These are phyloP conservation scores for Penicillium subrubescens DNA, from an alignment of 495 filamentous ascomycete species.

Conservation along the genomic window DNA sequence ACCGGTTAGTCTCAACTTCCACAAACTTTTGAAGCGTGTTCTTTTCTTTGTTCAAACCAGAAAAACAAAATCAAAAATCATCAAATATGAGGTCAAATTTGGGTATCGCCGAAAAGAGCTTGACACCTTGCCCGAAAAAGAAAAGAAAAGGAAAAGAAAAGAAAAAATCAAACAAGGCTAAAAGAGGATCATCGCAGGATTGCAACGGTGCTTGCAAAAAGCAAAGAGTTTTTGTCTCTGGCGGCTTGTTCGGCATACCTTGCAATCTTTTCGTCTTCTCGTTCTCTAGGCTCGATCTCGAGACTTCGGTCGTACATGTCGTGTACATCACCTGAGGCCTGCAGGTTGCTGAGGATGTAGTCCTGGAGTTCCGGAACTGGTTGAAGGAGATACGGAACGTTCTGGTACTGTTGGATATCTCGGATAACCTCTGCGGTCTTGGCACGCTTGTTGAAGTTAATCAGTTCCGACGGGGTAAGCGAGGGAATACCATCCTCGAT, in stretches of 20 bases:
- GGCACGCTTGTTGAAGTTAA: constrained; percentile 97
- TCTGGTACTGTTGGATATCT: constrained; percentile 98
- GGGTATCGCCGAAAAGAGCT: constrained; percentile 30
- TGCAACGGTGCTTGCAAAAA: constrained; percentile 39
- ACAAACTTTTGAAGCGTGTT: constrained; percentile 25
- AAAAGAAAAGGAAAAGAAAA: constrained; percentile 16
- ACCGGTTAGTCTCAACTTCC: constrained; percentile 41
- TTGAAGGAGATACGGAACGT: constrained; percentile 87
- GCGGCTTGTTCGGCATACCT: constrained; percentile 57
- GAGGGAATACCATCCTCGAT: constrained; percentile 98
- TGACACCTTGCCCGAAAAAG: constrained; percentile 23
- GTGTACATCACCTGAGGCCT: constrained; percentile 90
- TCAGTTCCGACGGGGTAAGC: constrained; percentile 89
- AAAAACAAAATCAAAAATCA: constrained; percentile 8
- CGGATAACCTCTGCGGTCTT: constrained; percentile 98
- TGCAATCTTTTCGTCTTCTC: constrained; percentile 93
- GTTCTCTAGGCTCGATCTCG: constrained; percentile 87
- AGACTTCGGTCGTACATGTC: constrained; percentile 98
- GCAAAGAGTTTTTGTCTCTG: constrained; percentile 41
- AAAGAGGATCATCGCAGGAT: constrained; percentile 36
- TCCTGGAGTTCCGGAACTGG: constrained; percentile 91
- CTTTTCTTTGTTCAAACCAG: constrained; percentile 12
- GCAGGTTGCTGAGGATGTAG: constrained; percentile 94
- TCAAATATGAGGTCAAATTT: constrained; percentile 31
- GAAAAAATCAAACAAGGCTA: constrained; percentile 16